These are phyloP conservation scores for Aspergillus intermedius DNA, from an alignment of 2,329 filamentous ascomycete genomes.

Conservation along the genomic window DNA sequence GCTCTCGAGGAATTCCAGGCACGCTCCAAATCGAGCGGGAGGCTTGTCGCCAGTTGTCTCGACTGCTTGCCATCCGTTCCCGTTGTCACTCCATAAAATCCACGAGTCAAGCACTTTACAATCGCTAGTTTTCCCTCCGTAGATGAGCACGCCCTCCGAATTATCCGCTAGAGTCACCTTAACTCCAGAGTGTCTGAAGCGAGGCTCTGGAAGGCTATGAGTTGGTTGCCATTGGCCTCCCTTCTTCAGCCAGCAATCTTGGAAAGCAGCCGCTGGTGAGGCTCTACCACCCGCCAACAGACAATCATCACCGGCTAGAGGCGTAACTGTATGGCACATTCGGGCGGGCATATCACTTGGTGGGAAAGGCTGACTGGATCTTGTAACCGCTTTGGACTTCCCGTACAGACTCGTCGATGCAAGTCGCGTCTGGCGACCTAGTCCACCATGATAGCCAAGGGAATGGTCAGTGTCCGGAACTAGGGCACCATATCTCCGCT, in stretches of 20 bases:
- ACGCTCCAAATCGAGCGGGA: conserved; percentile 51
- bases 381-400: conserved; percentile 42
- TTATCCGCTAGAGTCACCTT: conserved; percentile 32
- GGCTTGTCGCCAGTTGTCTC: conserved; percentile 31
- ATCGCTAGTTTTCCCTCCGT: conserved; percentile 55
- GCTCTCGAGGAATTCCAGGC: conserved; percentile 31
- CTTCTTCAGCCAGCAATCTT: conserved; percentile 69
- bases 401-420: conserved; percentile 42
- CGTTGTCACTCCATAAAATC: conserved; percentile 47
- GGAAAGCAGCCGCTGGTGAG: conserved; percentile 63
- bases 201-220: conserved; percentile 59
- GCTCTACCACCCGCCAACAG: conserved; percentile 70
- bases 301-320: conserved; percentile 51
- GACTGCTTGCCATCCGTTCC: conserved; percentile 47
- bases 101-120: conserved; percentile 46
- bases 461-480: conserved; percentile 33
- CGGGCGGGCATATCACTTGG: conserved; percentile 34
- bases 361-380: conserved; percentile 41
- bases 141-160: conserved; percentile 47
- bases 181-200: conserved; percentile 69
- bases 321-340: conserved; percentile 72
- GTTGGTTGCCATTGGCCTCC: conserved; percentile 58
- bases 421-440: conserved; percentile 43
- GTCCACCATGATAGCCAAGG: conserved; percentile 37
- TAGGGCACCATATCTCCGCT: conserved; percentile 57